Evolutionary conservation across 2,329 filamentous ascomycete species (phyloP).

Genomic region (Fusarium sp.): DNA sequence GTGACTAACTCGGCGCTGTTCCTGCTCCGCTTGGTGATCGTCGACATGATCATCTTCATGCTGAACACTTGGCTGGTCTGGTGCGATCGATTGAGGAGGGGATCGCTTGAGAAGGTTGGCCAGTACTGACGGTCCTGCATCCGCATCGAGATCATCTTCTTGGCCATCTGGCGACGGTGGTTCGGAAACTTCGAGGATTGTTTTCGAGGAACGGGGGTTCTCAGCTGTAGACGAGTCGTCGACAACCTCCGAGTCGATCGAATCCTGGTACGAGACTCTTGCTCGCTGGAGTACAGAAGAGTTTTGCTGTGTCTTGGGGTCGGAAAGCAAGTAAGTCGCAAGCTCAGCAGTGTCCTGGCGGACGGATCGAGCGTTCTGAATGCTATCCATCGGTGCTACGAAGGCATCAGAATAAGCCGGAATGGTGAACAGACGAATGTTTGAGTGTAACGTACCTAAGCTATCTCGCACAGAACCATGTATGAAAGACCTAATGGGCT

Average conservation of each 20-base stretch:
- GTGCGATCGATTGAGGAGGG: constrained; percentile 55
- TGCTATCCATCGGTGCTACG: constrained; percentile 70
- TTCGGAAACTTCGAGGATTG: constrained; percentile 72
- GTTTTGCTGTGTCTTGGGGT: constrained; percentile 61
- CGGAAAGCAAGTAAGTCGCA: constrained; percentile 82
- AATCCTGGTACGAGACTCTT: constrained; percentile 48
- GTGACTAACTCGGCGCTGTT: constrained; percentile 18
- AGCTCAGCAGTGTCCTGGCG: constrained; percentile 89
- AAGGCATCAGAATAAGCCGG: neutral
- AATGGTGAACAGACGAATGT: neutral
- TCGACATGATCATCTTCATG: constrained; percentile 20
- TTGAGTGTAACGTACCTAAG: constrained; percentile 59
- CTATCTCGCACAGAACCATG: constrained; percentile 72
- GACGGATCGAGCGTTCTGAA: constrained; percentile 80
- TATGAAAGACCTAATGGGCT: constrained; percentile 78
- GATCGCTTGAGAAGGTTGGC: constrained; percentile 63
- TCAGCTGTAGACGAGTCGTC: constrained; percentile 42
- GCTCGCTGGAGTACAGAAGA: constrained; percentile 60
- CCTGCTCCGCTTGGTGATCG: constrained; percentile 20
- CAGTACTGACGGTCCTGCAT: constrained; percentile 56
- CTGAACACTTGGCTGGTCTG: constrained; percentile 29
- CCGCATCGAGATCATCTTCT: constrained; percentile 31
- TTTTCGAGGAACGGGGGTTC: constrained; percentile 54
- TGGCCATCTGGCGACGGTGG: constrained; percentile 46
- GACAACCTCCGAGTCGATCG: constrained; percentile 39